Base-by-base conservation (phyloP, 768 basidiomycete genomes). In the Suillus occidentalis region DNA sequence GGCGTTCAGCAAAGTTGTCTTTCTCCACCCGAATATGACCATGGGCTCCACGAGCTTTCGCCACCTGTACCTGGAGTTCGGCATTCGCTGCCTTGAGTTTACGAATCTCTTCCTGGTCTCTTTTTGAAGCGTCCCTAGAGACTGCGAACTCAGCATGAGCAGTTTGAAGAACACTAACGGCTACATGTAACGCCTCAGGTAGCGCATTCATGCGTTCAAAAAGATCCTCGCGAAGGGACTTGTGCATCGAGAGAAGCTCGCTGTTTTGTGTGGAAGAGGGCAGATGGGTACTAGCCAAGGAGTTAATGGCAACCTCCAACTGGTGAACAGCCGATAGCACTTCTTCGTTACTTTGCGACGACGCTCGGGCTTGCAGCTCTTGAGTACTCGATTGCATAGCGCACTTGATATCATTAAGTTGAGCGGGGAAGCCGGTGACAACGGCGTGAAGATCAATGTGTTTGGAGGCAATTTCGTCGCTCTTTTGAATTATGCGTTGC, bases 1-100 rank as follows among this genome's bases (percentile, higher is more conserved):
- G 76, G 67, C 90, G 89, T 67, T 92, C 90, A 25, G 71, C 76
- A 55, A 92, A 73, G 43, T 85, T 78, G 58, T 94, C 92, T 77
- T 93, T 95, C 80, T 95, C 92, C 16, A 91, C 91, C 18, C 90
- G 87, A 6, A 90, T 84, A 71, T 91, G 89, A 0, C 91, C 91
- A 69, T 92, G 88, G 16, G 87, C 86, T 25, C 87, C 85, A 61
- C 91, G 89, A 59, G 92, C 89, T 76, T 91, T 92, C 14, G 87
- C 84, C 13, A 94, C 70, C 70, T 92, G 89, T 40, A 87, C 78
- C 70, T 92, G 91, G 58, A 87, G 81, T 8, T 94, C 92, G 9
- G 84, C 78, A 72, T 91, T 92, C 20, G 80, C 70, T 1, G 69
- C 65, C 65, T 76, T 77, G 49, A 85, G 68, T 65, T 84, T 85